Evolutionary conservation across 441 rosid species (phyloP).

Genomic region (Adansonia gregorii): DNA sequence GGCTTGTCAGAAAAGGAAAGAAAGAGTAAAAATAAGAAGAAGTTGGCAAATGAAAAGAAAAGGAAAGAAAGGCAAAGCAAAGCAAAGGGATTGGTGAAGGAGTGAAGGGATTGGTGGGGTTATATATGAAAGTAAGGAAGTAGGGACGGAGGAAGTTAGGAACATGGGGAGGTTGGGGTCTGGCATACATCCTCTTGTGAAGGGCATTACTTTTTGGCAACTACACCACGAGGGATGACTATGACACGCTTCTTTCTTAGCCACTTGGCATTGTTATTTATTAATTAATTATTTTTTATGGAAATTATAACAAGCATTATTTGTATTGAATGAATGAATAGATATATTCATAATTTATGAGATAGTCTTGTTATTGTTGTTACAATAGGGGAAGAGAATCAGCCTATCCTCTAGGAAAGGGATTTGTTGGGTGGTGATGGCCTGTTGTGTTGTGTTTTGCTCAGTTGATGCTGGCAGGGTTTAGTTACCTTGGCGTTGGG

Average conservation of each 20-base stretch:
- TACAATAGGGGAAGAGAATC: slow-evolving; percentile 26
- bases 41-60: neutral
- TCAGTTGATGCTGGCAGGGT: neutral
- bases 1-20: too few species aligned
- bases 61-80: neutral
- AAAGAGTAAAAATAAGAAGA: too few species aligned
- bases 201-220: slow-evolving; percentile 39
- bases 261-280: slow-evolving; percentile 33
- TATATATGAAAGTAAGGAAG: slow-evolving; percentile 26
- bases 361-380: neutral
- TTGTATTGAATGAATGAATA: too few species aligned
- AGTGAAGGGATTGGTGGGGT: slow-evolving; percentile 23
- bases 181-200: slow-evolving; percentile 47
- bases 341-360: too few species aligned
- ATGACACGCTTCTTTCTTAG: slow-evolving; percentile 17
- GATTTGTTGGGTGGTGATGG: slow-evolving; percentile 26
- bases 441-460: slow-evolving; percentile 7
- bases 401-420: neutral
- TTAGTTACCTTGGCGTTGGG: slow-evolving; percentile 8
- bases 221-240: slow-evolving; percentile 41
- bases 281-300: neutral
- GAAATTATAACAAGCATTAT: neutral
- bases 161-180: slow-evolving; percentile 54
- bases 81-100: slow-evolving; percentile 25
- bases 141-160: slow-evolving; percentile 31